Percentiles rank a stretch among this genome's conserved stretches.
phyloP scores from a whole-genome alignment of 768 basidiomycete genomes.

The Daedaleopsis sinensis region DNA sequence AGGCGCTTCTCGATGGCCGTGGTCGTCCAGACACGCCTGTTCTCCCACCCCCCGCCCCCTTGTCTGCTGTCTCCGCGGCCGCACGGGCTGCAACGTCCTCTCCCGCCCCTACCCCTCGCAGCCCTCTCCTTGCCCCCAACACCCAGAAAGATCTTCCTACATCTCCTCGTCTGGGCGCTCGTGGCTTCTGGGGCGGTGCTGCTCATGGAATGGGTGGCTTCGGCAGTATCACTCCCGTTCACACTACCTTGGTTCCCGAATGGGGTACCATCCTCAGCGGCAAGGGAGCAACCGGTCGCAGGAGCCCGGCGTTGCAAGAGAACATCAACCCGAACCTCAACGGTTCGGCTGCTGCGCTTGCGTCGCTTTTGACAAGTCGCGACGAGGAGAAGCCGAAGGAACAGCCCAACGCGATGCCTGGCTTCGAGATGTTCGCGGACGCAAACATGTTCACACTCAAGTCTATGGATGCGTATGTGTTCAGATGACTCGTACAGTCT shows the following conservation, averaged over 20 bases:
- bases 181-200: conserved; percentile 85
- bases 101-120: conserved; percentile 22
- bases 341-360: conserved; percentile 35
- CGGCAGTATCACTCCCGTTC: conserved; percentile 81
- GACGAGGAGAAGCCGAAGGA: conserved; percentile 32
- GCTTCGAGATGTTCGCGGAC: conserved; percentile 81
- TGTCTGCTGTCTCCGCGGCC: conserved; percentile 36
- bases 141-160: conserved; percentile 77
- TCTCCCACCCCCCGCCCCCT: conserved; percentile 50
- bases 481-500: neutral
- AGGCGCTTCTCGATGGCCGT: conserved; percentile 70
- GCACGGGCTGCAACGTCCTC: conserved; percentile 17
- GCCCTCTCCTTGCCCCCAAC: conserved; percentile 59
- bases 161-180: conserved; percentile 56
- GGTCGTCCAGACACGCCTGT: conserved; percentile 41
- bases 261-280: conserved; percentile 36
- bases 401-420: conserved; percentile 32
- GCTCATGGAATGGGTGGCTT: conserved; percentile 39
- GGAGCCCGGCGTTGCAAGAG: conserved; percentile 54
- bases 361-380: conserved; percentile 34
- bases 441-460: conserved; percentile 86
- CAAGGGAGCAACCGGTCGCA: conserved; percentile 31
- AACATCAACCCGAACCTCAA: conserved; percentile 82
- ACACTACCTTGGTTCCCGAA: conserved; percentile 82
- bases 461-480: conserved; percentile 74